A percentile compares a stretch with the other conserved stretches of the same genome.
phyloP scores from a whole-genome alignment of 441 rosid genomes.

The Daphne laureola region DNA sequence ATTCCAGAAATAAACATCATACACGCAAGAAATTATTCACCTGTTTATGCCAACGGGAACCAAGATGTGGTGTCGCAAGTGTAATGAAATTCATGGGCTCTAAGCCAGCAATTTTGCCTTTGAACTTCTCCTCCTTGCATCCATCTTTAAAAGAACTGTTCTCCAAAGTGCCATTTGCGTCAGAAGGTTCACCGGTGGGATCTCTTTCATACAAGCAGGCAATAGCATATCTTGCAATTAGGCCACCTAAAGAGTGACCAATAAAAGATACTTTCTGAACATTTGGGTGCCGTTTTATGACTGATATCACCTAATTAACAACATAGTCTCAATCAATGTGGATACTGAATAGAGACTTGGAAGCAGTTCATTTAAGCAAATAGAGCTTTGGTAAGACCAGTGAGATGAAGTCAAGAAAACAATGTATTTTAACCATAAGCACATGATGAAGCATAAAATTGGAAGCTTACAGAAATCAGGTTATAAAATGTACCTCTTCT shows the following conservation, averaged over 20 bases:
- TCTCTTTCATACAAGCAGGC: slow-evolving; percentile 57
- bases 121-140: slow-evolving; percentile 23
- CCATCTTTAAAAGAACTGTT: slow-evolving; percentile 23
- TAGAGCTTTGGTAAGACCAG: not conserved
- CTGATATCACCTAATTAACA: slow-evolving; percentile 51
- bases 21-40: slow-evolving; percentile 22
- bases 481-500: slow-evolving; percentile 47
- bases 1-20: not conserved
- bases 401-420: not conserved
- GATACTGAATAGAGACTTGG: slow-evolving; percentile 8
- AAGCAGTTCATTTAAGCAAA: not conserved
- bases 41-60: slow-evolving; percentile 87
- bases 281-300: slow-evolving; percentile 42
- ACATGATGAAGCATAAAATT: no score
- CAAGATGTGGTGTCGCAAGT: slow-evolving; percentile 86
- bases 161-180: slow-evolving; percentile 25
- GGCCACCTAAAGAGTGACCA: slow-evolving; percentile 87
- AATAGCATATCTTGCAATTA: slow-evolving; percentile 78
- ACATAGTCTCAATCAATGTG: not conserved
- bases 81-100: slow-evolving; percentile 83
- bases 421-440: no score
- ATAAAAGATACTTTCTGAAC: slow-evolving; percentile 68
- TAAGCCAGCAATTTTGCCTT: slow-evolving; percentile 63
- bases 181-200: slow-evolving; percentile 22
- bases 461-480: no score